These are phyloP conservation scores for Hyphochytrium catenoides DNA, from an alignment of 352 stramenopile genomes.

Conservation along the genomic window DNA sequence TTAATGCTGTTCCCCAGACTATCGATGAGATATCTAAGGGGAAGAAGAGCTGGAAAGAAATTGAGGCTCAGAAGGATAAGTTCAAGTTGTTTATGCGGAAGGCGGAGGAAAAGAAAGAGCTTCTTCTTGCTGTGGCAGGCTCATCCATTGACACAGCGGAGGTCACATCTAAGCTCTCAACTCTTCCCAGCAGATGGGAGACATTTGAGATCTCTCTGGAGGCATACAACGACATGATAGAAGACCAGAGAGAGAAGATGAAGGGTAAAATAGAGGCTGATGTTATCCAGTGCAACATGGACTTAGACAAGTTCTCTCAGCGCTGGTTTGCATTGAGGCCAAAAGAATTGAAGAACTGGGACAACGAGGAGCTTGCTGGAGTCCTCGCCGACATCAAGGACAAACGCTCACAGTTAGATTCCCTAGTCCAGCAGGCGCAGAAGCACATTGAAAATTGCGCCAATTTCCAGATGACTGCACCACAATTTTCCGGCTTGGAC, in stretches of 20 bases:
- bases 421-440: constrained; percentile 24
- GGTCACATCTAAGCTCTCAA: constrained; percentile 30
- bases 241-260: constrained; percentile 70
- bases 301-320: constrained; percentile 68
- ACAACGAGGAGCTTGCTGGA: constrained; percentile 28
- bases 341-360: constrained; percentile 46
- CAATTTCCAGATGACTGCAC: constrained; percentile 57
- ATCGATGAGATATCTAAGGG: constrained; percentile 74
- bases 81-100: constrained; percentile 31
- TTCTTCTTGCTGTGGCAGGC: constrained; percentile 30
- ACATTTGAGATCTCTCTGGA: constrained; percentile 80
- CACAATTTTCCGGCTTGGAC: constrained; percentile 50
- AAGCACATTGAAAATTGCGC: constrained; percentile 50
- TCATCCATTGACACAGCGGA: constrained; percentile 39
- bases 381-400: constrained; percentile 58
- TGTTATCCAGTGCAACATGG: constrained; percentile 58
- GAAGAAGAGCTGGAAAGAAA: constrained; percentile 68
- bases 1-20: constrained; percentile 60
- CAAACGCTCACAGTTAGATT: constrained; percentile 50
- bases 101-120: constrained; percentile 52
- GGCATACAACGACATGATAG: constrained; percentile 84
- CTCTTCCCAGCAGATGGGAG: constrained; percentile 64
- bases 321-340: constrained; percentile 65
- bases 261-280: constrained; percentile 65
- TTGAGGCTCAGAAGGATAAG: constrained; percentile 28